These are phyloP conservation scores for Penicillium sp. DNA, from an alignment of 2,329 filamentous ascomycete species.

Conservation along the genomic window DNA sequence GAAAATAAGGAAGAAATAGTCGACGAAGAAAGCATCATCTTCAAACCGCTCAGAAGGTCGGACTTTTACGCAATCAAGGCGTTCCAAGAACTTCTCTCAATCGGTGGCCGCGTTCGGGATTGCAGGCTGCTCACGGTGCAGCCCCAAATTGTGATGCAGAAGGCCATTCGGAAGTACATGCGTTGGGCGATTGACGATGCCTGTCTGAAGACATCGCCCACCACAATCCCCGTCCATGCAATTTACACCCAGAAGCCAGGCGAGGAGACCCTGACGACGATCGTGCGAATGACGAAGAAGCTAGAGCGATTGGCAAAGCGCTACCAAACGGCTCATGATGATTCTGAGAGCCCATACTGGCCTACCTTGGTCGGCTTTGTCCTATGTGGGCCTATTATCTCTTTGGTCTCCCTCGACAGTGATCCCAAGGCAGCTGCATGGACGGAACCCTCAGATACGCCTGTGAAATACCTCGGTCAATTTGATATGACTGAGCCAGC, in stretches of 20 bases:
- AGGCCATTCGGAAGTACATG: slow-evolving; percentile 48
- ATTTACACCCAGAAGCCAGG: slow-evolving; percentile 43
- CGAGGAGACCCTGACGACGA: slow-evolving; percentile 41
- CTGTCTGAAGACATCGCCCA: slow-evolving; percentile 35
- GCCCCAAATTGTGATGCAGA: slow-evolving; percentile 40
- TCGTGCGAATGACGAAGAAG: slow-evolving; percentile 44
- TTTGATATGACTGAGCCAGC: slow-evolving; percentile 54
- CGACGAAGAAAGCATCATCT: slow-evolving; percentile 42
- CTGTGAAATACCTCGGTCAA: slow-evolving; percentile 44
- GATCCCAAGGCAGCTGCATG: slow-evolving; percentile 29
- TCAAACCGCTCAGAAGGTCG: slow-evolving; percentile 42
- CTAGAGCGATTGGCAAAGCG: slow-evolving; percentile 44
- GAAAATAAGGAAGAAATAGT: slow-evolving; percentile 7
- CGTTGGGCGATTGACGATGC: slow-evolving; percentile 55
- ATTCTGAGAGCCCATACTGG: slow-evolving; percentile 17
- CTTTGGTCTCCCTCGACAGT: slow-evolving; percentile 52
- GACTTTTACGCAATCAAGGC: slow-evolving; percentile 54
- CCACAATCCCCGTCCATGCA: slow-evolving; percentile 46
- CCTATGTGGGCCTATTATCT: slow-evolving; percentile 53
- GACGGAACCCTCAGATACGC: slow-evolving; percentile 18
- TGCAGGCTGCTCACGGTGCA: slow-evolving; percentile 40
- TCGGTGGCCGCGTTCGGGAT: slow-evolving; percentile 54
- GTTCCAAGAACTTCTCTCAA: slow-evolving; percentile 49
- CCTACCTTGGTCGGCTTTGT: slow-evolving; percentile 57
- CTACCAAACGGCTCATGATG: slow-evolving; percentile 38